Base-by-base conservation (phyloP, 495 filamentous ascomycete genomes). In the Articulospora tetracladia region DNA sequence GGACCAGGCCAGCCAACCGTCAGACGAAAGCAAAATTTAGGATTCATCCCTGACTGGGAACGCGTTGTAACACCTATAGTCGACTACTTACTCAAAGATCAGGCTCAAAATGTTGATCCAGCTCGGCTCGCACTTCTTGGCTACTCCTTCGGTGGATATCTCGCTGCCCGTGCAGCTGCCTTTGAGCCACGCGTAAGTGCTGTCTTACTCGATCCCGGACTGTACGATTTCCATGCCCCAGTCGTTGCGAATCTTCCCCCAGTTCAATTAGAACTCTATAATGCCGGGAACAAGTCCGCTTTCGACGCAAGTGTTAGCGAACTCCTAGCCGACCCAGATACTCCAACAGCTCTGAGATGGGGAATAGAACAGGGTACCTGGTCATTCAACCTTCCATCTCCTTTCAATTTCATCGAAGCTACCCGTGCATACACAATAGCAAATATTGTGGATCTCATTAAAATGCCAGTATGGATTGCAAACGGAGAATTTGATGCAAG, bases 31-130 rank as follows among this genome's bases (percentile, higher is more conserved):
- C 77, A 83, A 60, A 68, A 70, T 17, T 11, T 74, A 10, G 77
- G 78, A 7, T 81, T 82, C 66, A 79, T 79, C 51, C 66, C 66
- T 6, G 67, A 80, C 17, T 83, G 79, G 77, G 73, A 77, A 68
- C 65, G 70, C 20, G 77, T 74, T 3, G 72, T 79, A 1, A 69
- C 73, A 23, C 57, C 57, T 2, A 32, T 60, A 13, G 34, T 60
- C 3, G 49, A 60, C 24, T 60, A 60, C 23, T 22, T 53, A 1
- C 20, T 24, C 15, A 4, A 73, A 69, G 15, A 26, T 3, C 53
- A 60, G 19, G 15, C 27, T 3, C 53, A 60, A 19, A 59, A 54
- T 4, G 66, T 72, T 8, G 68, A 73, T 47, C n/a, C 23, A 7
- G 36, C 56, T 8, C 24, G 26, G 8, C 32, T 76, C 2, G 70